Conservation (phyloP, 1,139 yeast genomes). For the Candida gigantensis region DNA sequence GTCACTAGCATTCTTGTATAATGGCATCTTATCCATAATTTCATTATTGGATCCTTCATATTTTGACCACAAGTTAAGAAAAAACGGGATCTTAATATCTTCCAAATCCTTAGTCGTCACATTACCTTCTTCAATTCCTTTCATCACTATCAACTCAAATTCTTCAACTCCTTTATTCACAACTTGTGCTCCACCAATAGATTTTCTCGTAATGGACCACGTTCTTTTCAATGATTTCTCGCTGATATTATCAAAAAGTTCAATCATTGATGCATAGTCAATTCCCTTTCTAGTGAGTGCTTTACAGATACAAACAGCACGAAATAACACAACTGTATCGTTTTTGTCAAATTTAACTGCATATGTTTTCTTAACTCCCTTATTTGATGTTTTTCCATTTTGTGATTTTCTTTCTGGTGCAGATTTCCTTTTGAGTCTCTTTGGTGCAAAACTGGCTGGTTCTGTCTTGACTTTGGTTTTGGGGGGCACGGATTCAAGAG, state of each 20-base stretch:
- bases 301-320: slow-evolving; percentile 65
- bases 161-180: slow-evolving; percentile 53
- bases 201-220: slow-evolving; percentile 64
- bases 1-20: slow-evolving; percentile 28
- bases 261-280: slow-evolving; percentile 60
- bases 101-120: slow-evolving; percentile 48
- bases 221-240: slow-evolving; percentile 47
- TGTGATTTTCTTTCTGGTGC: slow-evolving; percentile 14
- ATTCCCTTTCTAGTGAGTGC: slow-evolving; percentile 51
- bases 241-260: slow-evolving; percentile 39
- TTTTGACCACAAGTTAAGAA: slow-evolving; percentile 60
- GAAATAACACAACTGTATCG: slow-evolving; percentile 52
- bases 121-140: slow-evolving; percentile 51
- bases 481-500: neutral
- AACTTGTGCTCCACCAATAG: slow-evolving; percentile 54
- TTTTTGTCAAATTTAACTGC: slow-evolving; percentile 33
- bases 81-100: slow-evolving; percentile 46
- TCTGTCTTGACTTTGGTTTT: slow-evolving; percentile 7
- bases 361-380: neutral
- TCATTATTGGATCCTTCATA: slow-evolving; percentile 41
- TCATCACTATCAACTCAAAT: slow-evolving; percentile 59
- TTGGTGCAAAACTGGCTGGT: slow-evolving; percentile 24
- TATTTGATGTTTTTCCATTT: slow-evolving; percentile 2
- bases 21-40: slow-evolving; percentile 36
- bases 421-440: slow-evolving; percentile 21